Evolutionary conservation across 768 basidiomycete genomes (phyloP).

Genomic region (Leccinellum luteum): DNA sequence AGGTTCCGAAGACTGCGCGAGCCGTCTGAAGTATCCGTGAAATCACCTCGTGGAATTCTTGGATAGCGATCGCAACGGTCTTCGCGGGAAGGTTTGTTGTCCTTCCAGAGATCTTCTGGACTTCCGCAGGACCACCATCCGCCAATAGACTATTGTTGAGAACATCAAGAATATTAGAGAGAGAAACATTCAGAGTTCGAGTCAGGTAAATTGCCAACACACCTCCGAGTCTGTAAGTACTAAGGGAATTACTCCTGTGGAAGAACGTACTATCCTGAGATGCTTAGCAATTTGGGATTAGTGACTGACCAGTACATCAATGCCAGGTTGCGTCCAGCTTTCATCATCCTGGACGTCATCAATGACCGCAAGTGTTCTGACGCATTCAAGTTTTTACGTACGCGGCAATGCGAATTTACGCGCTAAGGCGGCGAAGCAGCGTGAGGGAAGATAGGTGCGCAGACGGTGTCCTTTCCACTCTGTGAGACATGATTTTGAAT

Average conservation of each 20-base stretch:
- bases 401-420: constrained; percentile 75
- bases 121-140: constrained; percentile 37
- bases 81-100: constrained; percentile 24
- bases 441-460: not conserved
- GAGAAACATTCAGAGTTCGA: constrained; percentile 49
- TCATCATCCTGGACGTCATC: constrained; percentile 65
- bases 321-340: constrained; percentile 54
- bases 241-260: too few relatives aligned
- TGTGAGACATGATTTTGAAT: constrained; percentile 40
- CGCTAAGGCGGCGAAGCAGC: constrained; percentile 1
- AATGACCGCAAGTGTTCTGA: too few relatives aligned
- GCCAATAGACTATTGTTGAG: constrained; percentile 32
- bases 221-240: too few relatives aligned
- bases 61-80: constrained; percentile 48
- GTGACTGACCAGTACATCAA: constrained; percentile 57
- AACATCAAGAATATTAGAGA: constrained; percentile 34
- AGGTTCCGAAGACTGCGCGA: constrained; percentile 54
- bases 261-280: not conserved
- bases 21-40: constrained; percentile 56
- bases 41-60: constrained; percentile 51
- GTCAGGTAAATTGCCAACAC: constrained; percentile 66
- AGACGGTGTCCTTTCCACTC: constrained; percentile 37
- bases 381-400: constrained; percentile 81
- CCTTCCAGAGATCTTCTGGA: constrained; percentile 1
- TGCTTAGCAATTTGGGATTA: not conserved